Percentiles rank a stretch among this genome's conserved stretches.
Evolutionary conservation across 2,329 filamentous ascomycete genomes (phyloP).

Genomic region (Fusarium brevicatenulatum): DNA sequence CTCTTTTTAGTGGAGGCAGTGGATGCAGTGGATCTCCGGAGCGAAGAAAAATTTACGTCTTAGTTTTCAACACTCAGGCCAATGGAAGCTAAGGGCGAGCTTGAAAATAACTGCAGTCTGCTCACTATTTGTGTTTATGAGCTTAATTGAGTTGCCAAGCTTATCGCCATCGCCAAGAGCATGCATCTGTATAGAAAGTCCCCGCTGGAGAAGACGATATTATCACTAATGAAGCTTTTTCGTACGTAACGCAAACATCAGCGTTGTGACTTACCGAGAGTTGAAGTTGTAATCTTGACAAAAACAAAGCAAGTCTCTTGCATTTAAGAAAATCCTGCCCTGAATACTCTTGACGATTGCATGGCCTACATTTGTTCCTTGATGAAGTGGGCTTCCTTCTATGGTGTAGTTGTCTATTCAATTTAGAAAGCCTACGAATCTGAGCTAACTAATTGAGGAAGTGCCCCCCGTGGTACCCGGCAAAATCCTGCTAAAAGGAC

Average conservation of each 20-base stretch:
- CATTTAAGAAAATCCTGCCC: background rate
- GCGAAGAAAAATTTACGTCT: background rate
- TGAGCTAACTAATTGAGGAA: background rate
- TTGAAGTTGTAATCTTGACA: accelerated
- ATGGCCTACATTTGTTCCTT: background rate
- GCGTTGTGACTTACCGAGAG: accelerated
- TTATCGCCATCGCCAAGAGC: background rate
- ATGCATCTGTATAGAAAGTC: background rate
- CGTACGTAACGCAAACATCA: background rate
- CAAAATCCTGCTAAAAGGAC: background rate
- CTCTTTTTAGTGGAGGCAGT: background rate
- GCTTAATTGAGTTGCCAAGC: background rate
- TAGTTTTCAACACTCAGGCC: background rate
- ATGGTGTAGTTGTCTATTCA: background rate
- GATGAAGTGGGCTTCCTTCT: background rate
- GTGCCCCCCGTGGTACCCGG: background rate
- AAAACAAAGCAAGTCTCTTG: accelerated
- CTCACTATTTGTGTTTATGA: background rate
- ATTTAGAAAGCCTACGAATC: background rate
- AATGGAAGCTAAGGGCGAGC: background rate
- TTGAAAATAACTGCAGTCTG: background rate
- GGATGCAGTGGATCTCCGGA: slow-evolving; percentile 3
- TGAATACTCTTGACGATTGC: background rate
- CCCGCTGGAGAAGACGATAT: accelerated
- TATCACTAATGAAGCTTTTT: accelerated